Evolutionary conservation across 148 eudicot species (phyloP).

Genomic region (Diospyros kaki): DNA sequence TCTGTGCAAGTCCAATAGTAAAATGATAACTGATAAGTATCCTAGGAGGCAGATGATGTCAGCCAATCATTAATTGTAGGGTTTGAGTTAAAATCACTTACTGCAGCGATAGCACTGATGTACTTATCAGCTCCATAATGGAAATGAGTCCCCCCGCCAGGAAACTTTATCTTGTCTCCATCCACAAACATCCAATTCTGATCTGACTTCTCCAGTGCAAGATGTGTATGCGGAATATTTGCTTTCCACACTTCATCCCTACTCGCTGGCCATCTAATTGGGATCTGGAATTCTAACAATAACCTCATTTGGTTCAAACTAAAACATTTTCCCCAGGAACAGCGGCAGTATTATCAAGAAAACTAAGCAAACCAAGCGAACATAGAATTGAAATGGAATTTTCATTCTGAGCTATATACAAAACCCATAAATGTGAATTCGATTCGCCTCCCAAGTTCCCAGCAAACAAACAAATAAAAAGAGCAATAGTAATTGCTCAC

Average conservation of each 20-base stretch:
- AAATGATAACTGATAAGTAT: background rate
- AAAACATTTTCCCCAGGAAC: slow-evolving; percentile 4
- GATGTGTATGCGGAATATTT: slow-evolving; percentile 82
- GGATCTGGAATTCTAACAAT: slow-evolving; percentile 54
- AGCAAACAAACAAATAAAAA: slow-evolving; percentile 3
- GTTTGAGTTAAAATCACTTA: slow-evolving; percentile 12
- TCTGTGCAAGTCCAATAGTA: slow-evolving; percentile 24
- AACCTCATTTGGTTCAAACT: slow-evolving; percentile 23
- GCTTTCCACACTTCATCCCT: slow-evolving; percentile 84
- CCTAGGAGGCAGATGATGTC: background rate
- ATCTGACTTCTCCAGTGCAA: slow-evolving; percentile 69
- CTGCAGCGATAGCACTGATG: slow-evolving; percentile 61
- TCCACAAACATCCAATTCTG: slow-evolving; percentile 81
- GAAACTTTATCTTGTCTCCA: slow-evolving; percentile 66
- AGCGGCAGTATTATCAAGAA: too few species aligned
- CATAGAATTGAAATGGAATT: background rate
- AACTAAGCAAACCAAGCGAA: background rate
- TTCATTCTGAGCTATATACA: background rate
- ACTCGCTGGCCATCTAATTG: slow-evolving; percentile 72
- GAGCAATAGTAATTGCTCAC: slow-evolving; percentile 22
- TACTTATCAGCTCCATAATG: slow-evolving; percentile 73
- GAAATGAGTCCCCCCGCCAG: slow-evolving; percentile 88
- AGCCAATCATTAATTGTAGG: background rate
- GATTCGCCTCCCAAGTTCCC: background rate
- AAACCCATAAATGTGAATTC: background rate